Evolutionary conservation across 306 rosid species (phyloP).

Genomic region (Dalbergia cultrata): DNA sequence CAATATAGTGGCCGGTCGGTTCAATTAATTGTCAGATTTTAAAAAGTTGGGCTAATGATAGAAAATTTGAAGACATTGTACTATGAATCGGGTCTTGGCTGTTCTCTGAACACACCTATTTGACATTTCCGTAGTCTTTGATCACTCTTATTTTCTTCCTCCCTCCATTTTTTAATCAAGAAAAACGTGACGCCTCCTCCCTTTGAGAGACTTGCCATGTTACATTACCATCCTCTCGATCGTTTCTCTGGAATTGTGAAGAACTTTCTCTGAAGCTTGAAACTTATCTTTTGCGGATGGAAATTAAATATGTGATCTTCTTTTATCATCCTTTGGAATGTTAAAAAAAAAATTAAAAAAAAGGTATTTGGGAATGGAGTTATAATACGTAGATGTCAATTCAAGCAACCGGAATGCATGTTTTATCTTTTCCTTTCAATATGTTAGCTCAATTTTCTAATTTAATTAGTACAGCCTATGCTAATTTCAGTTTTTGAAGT

Average conservation of each 20-base stretch:
- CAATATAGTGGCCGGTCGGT: background rate
- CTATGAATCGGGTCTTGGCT: constrained; percentile 24
- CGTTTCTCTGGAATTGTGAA: background rate
- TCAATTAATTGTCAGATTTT: background rate
- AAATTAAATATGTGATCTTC: background rate
- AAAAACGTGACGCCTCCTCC: background rate
- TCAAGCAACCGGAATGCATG: too few species aligned
- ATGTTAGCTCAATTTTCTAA: too few species aligned
- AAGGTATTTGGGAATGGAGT: too few species aligned
- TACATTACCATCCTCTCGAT: background rate
- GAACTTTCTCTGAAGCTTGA: constrained; percentile 13
- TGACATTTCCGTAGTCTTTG: background rate
- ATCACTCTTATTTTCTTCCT: constrained; percentile 1
- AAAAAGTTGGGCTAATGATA: background rate
- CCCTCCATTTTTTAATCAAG: background rate
- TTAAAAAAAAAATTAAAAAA: too few species aligned
- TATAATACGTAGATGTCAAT: too few species aligned
- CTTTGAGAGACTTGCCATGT: background rate
- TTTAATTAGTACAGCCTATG: too few species aligned
- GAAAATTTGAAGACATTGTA: constrained; percentile 2
- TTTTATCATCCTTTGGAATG: too few species aligned
- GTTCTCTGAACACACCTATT: background rate
- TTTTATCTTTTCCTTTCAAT: too few species aligned
- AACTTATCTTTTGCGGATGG: background rate
- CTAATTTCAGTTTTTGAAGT: too few species aligned